Evolutionary conservation across 257 asterid species (phyloP).

Genomic region (Plectranthus barbatus): DNA sequence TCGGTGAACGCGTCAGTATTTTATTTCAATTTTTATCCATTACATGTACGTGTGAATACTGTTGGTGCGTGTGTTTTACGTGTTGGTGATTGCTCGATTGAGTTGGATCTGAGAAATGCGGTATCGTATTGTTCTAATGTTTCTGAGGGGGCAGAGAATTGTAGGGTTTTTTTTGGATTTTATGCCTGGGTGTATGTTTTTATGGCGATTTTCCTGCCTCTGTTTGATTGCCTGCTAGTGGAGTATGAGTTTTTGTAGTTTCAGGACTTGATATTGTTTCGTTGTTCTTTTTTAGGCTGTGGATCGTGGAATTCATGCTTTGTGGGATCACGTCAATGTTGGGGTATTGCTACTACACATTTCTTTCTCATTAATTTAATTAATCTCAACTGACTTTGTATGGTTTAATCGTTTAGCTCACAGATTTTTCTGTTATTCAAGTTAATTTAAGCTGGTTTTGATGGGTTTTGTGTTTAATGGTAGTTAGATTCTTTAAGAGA

Average conservation of each 20-base stretch:
- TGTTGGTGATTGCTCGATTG: slow-evolving; percentile 7
- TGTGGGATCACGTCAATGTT: slow-evolving; percentile 61
- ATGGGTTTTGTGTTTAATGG: background rate
- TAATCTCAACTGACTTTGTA: background rate
- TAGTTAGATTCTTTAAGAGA: background rate
- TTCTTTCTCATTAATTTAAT: background rate
- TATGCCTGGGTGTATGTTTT: background rate
- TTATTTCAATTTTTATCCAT: background rate
- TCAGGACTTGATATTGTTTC: slow-evolving; percentile 4
- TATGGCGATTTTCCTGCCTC: background rate
- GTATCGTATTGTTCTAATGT: background rate
- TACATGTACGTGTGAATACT: background rate
- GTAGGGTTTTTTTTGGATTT: background rate
- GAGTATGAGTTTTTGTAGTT: background rate
- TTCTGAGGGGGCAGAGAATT: background rate
- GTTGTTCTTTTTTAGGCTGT: slow-evolving; percentile 41
- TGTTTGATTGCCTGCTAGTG: background rate
- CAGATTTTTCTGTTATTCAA: background rate
- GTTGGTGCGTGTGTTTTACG: background rate
- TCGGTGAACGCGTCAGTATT: slow-evolving; percentile 70
- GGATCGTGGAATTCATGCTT: slow-evolving; percentile 52
- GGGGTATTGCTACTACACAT: slow-evolving; percentile 38
- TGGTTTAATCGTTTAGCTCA: background rate
- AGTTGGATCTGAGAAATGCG: slow-evolving; percentile 23
- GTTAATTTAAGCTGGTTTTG: background rate